Conservation (phyloP, 306 rosid species). For the Myrica gale region DNA sequence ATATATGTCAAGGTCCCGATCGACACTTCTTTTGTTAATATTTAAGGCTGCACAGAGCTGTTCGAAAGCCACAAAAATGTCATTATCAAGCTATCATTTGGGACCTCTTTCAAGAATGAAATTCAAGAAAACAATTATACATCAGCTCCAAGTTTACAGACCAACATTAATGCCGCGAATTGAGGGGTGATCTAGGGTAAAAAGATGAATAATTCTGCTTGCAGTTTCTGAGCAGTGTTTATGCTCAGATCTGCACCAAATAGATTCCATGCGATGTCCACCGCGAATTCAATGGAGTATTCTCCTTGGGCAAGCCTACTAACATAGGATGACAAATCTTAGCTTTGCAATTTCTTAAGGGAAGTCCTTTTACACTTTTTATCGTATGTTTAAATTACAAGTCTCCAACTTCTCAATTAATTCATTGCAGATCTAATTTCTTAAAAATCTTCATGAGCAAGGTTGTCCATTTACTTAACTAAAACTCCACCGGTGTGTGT, state of each 20-base stretch:
- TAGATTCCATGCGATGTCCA: background rate
- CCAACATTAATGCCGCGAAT: background rate
- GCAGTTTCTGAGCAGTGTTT: background rate
- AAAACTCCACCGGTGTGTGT: background rate
- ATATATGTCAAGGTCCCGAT: conserved; percentile 94
- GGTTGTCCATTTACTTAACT: background rate
- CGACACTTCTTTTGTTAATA: conserved; percentile 79
- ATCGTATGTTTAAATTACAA: background rate
- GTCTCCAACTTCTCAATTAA: background rate
- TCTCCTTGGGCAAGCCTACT: background rate
- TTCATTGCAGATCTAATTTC: background rate
- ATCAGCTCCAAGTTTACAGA: background rate
- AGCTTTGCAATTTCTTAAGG: background rate
- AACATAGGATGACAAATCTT: background rate
- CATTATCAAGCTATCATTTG: conserved; percentile 5
- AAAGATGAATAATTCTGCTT: background rate
- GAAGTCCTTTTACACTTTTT: background rate
- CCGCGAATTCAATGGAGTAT: background rate
- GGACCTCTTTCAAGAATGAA: background rate
- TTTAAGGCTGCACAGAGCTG: conserved; percentile 84
- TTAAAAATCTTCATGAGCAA: background rate
- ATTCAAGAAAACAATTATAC: background rate
- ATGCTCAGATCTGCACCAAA: background rate
- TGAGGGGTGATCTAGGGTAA: background rate
- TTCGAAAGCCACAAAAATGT: conserved; percentile 33